Evolutionary conservation across 225 moss, liverwort and hornwort genomes (phyloP).

Genomic region (Antitrichia curtipendula): DNA sequence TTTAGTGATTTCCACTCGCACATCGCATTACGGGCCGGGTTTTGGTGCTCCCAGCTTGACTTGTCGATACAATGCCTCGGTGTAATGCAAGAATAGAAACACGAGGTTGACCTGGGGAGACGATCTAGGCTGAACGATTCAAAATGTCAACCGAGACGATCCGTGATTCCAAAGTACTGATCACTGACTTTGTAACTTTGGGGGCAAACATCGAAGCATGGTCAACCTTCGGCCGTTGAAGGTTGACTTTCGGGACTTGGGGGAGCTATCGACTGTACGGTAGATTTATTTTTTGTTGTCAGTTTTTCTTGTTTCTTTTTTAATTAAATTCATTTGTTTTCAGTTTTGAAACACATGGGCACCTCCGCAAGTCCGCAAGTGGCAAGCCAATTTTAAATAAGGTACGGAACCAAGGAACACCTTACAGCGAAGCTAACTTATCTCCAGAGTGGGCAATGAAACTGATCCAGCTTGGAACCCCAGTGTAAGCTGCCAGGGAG

Average conservation of each 20-base stretch:
- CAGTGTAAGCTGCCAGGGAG: no score
- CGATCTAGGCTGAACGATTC: not conserved
- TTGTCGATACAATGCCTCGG: not conserved
- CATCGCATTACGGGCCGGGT: not conserved
- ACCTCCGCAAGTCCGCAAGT: no score
- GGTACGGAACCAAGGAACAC: not conserved
- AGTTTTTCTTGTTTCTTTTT: no score
- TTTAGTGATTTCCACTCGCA: not conserved
- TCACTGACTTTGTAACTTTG: not conserved
- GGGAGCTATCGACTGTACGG: not conserved
- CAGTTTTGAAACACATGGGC: not conserved
- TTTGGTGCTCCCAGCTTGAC: not conserved
- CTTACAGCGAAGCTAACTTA: not conserved
- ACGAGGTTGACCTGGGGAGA: not conserved
- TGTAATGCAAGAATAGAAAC: not conserved
- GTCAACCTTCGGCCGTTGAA: not conserved
- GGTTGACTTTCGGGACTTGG: not conserved
- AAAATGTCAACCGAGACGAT: not conserved
- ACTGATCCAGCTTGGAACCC: no score
- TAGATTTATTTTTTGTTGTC: not conserved
- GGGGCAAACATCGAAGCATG: not conserved
- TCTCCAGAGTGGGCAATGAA: no score
- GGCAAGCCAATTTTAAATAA: not conserved
- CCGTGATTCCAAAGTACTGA: not conserved
- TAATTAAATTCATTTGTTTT: no score